Conservation (phyloP, 108 stramenopile species). For the Cylindrotheca fusiformis region DNA sequence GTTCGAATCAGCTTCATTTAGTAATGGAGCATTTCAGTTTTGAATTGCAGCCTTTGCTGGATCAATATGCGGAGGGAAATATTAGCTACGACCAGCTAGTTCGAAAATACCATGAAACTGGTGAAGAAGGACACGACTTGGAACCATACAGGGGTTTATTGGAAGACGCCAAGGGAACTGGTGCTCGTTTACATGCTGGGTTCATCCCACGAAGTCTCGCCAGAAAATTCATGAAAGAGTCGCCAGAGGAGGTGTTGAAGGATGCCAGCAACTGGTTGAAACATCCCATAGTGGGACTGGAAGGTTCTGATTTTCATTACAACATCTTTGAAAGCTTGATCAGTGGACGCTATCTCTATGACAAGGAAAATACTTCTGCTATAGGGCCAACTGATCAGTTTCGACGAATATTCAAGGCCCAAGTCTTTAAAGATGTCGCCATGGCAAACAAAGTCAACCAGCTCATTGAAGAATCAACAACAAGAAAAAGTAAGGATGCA, state of each 20-base stretch:
- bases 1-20: slow-evolving; percentile 44
- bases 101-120: slow-evolving; percentile 49
- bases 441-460: slow-evolving; percentile 57
- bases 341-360: slow-evolving; percentile 33
- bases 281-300: slow-evolving; percentile 14
- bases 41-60: slow-evolving; percentile 63
- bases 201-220: slow-evolving; percentile 42
- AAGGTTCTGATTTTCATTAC: slow-evolving; percentile 46
- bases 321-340: slow-evolving; percentile 52
- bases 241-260: slow-evolving; percentile 22
- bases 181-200: slow-evolving; percentile 36
- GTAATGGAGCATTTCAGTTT: slow-evolving; percentile 78
- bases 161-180: slow-evolving; percentile 29
- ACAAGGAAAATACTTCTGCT: neutral
- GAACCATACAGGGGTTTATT: slow-evolving; percentile 52
- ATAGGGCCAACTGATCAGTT: slow-evolving; percentile 36
- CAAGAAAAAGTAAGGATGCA: neutral
- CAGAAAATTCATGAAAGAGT: slow-evolving; percentile 40
- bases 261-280: slow-evolving; percentile 30
- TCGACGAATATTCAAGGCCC: slow-evolving; percentile 55
- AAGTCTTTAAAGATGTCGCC: slow-evolving; percentile 69
- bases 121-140: slow-evolving; percentile 70
- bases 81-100: slow-evolving; percentile 47
- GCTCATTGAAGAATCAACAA: slow-evolving; percentile 9
- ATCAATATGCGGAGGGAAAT: slow-evolving; percentile 39